phyloP scores from a whole-genome alignment of 163 green algal species.

The Scenedesmus sp. region DNA sequence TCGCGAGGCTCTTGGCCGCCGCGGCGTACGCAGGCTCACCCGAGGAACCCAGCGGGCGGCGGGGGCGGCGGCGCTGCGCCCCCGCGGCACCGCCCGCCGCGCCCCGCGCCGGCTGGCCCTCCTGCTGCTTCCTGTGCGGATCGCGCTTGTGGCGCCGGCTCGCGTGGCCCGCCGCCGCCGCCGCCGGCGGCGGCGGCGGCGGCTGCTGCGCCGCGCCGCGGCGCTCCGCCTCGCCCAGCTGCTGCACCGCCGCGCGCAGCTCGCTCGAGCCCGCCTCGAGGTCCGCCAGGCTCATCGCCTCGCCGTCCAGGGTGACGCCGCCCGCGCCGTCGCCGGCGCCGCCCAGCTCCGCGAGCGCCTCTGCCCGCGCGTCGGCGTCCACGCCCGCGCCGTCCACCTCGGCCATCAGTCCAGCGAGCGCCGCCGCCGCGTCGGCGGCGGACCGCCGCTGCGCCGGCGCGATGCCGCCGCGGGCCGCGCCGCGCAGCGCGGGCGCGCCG shows the following conservation, averaged over 20 bases:
- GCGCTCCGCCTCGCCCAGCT: constrained; percentile 24
- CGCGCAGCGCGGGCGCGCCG: too few species aligned
- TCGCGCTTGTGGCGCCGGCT: too few species aligned
- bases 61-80: not conserved
- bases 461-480: constrained; percentile 21
- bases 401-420: constrained; percentile 28
- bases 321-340: not conserved
- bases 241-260: constrained; percentile 13
- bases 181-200: not conserved
- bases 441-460: constrained; percentile 15
- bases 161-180: not conserved
- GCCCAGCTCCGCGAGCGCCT: constrained; percentile 8
- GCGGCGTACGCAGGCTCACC: constrained; percentile 21
- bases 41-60: constrained; percentile 13
- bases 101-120: not conserved
- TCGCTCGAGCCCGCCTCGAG: constrained; percentile 23
- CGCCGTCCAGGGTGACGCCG: not conserved
- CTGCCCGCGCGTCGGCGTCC: constrained; percentile 1
- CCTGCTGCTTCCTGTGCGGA: constrained; percentile 8
- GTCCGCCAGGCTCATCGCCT: not conserved
- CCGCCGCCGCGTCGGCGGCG: constrained; percentile 24
- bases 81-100: not conserved
- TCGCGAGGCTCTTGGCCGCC: constrained; percentile 27
- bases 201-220: constrained; percentile 2
- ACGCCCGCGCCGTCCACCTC: constrained; percentile 13